Conservation (phyloP, 352 stramenopile species). For the Phytopythium aichiense region DNA sequence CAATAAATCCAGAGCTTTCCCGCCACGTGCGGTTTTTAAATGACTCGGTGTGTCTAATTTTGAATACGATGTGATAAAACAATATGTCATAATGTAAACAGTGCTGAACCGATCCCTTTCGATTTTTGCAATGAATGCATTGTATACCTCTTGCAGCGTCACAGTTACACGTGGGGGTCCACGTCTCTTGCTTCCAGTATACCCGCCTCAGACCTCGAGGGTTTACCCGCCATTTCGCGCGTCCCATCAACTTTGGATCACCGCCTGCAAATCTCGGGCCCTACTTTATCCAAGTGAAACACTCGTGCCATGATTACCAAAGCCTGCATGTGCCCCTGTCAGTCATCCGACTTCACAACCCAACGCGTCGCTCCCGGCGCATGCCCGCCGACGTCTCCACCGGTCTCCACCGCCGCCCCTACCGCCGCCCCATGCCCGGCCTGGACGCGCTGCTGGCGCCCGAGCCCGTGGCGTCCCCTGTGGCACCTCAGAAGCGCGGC, state of each 20-base stretch:
- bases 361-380: not conserved
- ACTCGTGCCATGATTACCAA: not conserved
- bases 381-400: not conserved
- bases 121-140: too few relatives aligned
- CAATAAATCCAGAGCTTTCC: not conserved
- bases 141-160: too few relatives aligned
- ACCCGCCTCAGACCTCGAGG: not conserved
- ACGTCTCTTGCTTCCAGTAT: not conserved
- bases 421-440: not conserved
- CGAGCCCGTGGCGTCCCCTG: not conserved
- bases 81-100: too few relatives aligned
- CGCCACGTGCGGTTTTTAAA: too few relatives aligned
- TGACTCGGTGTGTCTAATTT: too few relatives aligned
- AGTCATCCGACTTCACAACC: slow-evolving; percentile 3
- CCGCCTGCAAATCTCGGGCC: too few relatives aligned
- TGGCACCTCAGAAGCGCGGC: not conserved
- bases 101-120: too few relatives aligned
- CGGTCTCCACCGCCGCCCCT: slow-evolving; percentile 4
- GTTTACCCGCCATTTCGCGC: not conserved
- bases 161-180: too few relatives aligned
- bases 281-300: slow-evolving; percentile 1
- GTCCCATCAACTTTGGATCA: not conserved
- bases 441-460: not conserved
- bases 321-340: not conserved
- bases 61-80: too few relatives aligned